Evolutionary conservation across 345 rosid species (phyloP).

Genomic region (Turritis glabra): DNA sequence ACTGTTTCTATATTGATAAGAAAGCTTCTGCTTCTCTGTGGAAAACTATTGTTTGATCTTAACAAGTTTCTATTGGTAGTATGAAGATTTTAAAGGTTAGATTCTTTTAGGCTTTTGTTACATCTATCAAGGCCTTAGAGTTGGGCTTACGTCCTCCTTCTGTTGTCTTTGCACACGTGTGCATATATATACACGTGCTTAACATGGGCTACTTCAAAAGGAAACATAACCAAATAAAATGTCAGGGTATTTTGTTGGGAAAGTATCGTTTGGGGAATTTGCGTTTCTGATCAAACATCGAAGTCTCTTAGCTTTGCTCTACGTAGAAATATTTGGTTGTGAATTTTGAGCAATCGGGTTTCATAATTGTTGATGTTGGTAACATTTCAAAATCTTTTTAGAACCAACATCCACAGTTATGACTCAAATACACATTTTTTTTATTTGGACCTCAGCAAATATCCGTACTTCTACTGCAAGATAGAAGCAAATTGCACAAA

Average conservation of each 20-base stretch:
- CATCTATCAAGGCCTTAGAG: neutral
- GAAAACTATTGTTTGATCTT: neutral
- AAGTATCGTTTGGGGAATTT: neutral
- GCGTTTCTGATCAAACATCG: neutral
- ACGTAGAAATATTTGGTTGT: too few relatives aligned
- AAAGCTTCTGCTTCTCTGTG: conserved; percentile 7
- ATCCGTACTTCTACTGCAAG: too few relatives aligned
- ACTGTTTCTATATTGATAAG: neutral
- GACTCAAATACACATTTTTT: too few relatives aligned
- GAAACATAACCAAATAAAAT: neutral
- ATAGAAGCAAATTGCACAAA: too few relatives aligned
- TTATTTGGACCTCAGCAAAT: too few relatives aligned
- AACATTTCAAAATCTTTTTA: too few relatives aligned
- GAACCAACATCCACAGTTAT: too few relatives aligned
- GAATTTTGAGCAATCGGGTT: too few relatives aligned
- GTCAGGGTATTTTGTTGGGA: neutral
- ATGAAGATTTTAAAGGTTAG: neutral
- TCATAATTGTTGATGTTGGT: too few relatives aligned
- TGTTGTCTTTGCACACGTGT: neutral
- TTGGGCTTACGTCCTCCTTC: neutral
- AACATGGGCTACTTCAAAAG: neutral
- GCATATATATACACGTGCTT: neutral
- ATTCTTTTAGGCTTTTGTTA: neutral
- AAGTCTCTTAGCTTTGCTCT: too few relatives aligned
- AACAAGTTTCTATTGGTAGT: neutral